Conservation (phyloP, 371 early-diverging fungal genomes). For the Lichtheimia corymbifera region DNA sequence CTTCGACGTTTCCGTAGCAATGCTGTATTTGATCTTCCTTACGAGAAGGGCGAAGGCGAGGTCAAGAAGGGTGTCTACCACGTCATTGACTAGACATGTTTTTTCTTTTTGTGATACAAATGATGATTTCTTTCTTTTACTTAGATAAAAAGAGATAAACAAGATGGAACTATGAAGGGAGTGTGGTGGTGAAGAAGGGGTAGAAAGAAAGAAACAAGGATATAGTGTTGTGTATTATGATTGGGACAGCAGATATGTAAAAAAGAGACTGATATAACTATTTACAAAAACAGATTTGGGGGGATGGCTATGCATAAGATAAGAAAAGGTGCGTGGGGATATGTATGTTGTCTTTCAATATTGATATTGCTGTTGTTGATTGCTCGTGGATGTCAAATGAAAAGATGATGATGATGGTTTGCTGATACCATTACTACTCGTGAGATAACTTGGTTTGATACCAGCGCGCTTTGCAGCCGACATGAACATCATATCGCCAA, state of each 20-base stretch:
- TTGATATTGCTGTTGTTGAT: too few species aligned
- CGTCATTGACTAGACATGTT: constrained; percentile 49
- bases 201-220: too few species aligned
- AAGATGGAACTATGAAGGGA: not conserved
- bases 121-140: constrained; percentile 3
- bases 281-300: too few species aligned
- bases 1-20: constrained; percentile 81
- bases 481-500: constrained; percentile 10
- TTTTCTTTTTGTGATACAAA: constrained; percentile 7
- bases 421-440: not conserved
- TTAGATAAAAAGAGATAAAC: constrained; percentile 5
- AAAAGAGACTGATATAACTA: too few species aligned
- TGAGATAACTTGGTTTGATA: not conserved
- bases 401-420: not conserved
- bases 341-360: too few species aligned
- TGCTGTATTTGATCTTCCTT: constrained; percentile 64
- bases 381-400: not conserved
- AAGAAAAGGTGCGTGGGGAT: too few species aligned
- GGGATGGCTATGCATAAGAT: too few species aligned
- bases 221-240: too few species aligned
- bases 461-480: constrained; percentile 4
- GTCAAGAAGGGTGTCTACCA: constrained; percentile 65
- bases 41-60: constrained; percentile 60
- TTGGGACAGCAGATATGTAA: too few species aligned
- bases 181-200: not conserved